Conservation (phyloP, 2,329 filamentous ascomycete genomes). For the Ophiognomonia clavigignenti-juglandacearum region DNA sequence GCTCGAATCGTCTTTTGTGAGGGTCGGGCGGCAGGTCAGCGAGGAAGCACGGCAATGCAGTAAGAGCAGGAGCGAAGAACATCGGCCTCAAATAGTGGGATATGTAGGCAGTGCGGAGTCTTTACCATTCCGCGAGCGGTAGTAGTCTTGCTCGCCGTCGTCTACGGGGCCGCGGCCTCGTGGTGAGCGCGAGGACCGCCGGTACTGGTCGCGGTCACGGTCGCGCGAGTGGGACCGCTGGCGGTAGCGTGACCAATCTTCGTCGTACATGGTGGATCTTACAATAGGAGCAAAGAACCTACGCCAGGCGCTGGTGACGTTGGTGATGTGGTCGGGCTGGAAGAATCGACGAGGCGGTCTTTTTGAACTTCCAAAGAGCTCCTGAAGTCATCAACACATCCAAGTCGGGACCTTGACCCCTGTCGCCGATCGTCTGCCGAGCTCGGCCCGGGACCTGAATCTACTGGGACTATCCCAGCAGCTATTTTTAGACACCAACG, state of each 20-base stretch:
- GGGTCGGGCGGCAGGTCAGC: constrained; percentile 11
- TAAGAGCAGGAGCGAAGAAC: background rate
- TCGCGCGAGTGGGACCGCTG: constrained; percentile 25
- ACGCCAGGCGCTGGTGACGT: background rate
- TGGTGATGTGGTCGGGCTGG: no score
- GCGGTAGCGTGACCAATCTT: constrained; percentile 29
- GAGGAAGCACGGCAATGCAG: constrained; percentile 6
- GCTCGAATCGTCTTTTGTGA: constrained; percentile 13
- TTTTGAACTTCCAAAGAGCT: no score
- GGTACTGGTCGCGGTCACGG: constrained; percentile 22
- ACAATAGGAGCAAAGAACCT: no score
- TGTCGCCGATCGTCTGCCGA: background rate
- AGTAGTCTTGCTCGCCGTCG: constrained; percentile 31
- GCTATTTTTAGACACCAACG: no score
- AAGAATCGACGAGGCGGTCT: no score
- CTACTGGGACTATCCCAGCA: no score
- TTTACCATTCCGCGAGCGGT: constrained; percentile 42
- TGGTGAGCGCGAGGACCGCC: constrained; percentile 15
- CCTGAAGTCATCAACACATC: no score
- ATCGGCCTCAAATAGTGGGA: no score
- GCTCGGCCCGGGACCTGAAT: background rate
- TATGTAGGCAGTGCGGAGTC: background rate
- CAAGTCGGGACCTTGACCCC: background rate
- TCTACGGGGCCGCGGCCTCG: constrained; percentile 18
- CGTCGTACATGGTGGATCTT: constrained; percentile 42